Evolutionary conservation across 306 rosid genomes (phyloP).

Genomic region (Gleditsia sinensis): DNA sequence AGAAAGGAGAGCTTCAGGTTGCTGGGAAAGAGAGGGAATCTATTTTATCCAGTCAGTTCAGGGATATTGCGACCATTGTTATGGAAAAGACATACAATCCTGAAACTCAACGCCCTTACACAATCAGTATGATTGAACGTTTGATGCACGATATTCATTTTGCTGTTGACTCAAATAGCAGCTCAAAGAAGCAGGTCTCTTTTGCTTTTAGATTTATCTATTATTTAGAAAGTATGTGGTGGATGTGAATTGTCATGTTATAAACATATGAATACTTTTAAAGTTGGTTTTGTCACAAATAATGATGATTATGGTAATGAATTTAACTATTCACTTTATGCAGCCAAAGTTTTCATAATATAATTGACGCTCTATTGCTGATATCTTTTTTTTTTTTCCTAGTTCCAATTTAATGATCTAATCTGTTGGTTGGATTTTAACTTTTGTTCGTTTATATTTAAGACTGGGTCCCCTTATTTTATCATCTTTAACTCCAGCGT

Average conservation of each 20-base stretch:
- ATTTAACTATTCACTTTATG: neutral
- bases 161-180: conserved; percentile 78
- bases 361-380: neutral
- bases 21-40: conserved; percentile 99
- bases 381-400: neutral
- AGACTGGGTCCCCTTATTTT: neutral
- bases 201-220: neutral
- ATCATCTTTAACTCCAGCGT: neutral
- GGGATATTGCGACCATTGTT: conserved; percentile 93
- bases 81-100: conserved; percentile 96
- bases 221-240: neutral
- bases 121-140: conserved; percentile 93
- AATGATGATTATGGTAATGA: too few species aligned
- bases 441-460: neutral
- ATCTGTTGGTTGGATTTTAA: neutral
- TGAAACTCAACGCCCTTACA: conserved; percentile 92
- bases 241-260: neutral
- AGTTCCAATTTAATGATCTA: neutral
- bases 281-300: neutral
- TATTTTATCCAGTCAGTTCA: conserved; percentile 77
- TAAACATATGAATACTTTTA: neutral
- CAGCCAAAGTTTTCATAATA: neutral
- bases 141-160: conserved; percentile 89
- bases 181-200: conserved; percentile 88
- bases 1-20: conserved; percentile 94